Evolutionary conservation across 495 filamentous ascomycete genomes (phyloP).

Genomic region (Amorphotheca resinae): DNA sequence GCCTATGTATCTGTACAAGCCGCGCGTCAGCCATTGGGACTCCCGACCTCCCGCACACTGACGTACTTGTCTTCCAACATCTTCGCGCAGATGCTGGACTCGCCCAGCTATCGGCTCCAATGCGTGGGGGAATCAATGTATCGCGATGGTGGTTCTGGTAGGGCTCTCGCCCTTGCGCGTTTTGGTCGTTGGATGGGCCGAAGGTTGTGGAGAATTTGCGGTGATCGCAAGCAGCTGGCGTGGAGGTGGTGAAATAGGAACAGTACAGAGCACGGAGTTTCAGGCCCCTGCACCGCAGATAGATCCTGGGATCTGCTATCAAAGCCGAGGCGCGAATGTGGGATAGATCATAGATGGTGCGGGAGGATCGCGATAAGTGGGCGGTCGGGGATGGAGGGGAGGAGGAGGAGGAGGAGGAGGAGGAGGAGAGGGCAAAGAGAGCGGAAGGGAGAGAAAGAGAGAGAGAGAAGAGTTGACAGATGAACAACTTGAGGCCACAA

Average conservation of each 20-base stretch:
- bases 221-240: slow-evolving; percentile 6
- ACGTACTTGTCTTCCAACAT: slow-evolving; percentile 85
- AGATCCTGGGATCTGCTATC: slow-evolving; percentile 12
- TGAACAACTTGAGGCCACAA: slow-evolving; percentile 8
- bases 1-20: slow-evolving; percentile 20
- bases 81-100: slow-evolving; percentile 25
- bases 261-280: no score
- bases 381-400: neutral
- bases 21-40: slow-evolving; percentile 9
- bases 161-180: slow-evolving; percentile 10
- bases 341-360: neutral
- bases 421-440: no score
- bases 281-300: slow-evolving; percentile 9
- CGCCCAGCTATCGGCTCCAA: slow-evolving; percentile 25
- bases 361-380: neutral
- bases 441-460: neutral
- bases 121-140: slow-evolving; percentile 2
- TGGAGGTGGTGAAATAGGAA: no score
- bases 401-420: no score
- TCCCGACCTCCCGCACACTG: neutral
- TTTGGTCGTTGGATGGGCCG: neutral
- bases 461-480: neutral
- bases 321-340: slow-evolving; percentile 9
- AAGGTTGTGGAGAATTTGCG: slow-evolving; percentile 2
- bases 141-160: neutral